Evolutionary conservation across 2,329 filamentous ascomycete genomes (phyloP).

Genomic region (Rhynchosporium secalis): DNA sequence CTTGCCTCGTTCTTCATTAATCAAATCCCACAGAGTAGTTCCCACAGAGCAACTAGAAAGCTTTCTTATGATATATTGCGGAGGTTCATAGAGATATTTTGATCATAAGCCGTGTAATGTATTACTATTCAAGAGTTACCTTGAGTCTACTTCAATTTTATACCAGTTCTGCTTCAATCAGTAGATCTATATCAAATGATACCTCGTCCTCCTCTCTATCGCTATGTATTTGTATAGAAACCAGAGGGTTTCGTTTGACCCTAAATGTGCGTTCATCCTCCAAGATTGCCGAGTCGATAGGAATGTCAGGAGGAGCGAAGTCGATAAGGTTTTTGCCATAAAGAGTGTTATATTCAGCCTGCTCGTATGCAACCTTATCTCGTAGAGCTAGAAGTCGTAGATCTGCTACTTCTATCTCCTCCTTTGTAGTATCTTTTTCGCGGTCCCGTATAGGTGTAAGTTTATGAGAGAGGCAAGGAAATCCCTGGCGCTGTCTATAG

Average conservation of each 20-base stretch:
- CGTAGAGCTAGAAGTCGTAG: background rate
- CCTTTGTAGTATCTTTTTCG: background rate
- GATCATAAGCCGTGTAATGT: too few species aligned
- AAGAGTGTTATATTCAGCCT: background rate
- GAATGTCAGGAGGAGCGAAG: background rate
- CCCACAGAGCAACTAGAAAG: too few species aligned
- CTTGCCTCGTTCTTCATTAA: constrained; percentile 60
- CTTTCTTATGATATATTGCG: too few species aligned
- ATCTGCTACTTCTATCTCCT: background rate
- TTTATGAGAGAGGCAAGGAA: background rate
- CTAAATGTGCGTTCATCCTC: background rate
- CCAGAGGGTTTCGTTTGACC: background rate
- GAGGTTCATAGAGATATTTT: too few species aligned
- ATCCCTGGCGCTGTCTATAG: background rate
- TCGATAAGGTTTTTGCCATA: background rate
- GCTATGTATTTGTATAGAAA: background rate
- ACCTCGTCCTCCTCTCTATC: too few species aligned
- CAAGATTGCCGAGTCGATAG: background rate
- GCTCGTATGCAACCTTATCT: background rate
- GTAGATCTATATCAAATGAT: too few species aligned
- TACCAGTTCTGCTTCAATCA: too few species aligned
- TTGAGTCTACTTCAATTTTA: too few species aligned
- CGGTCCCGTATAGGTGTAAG: background rate
- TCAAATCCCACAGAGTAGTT: constrained; percentile 68
- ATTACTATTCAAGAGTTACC: too few species aligned